Percentiles rank a stretch among this genome's conserved stretches.
These are phyloP conservation scores for Botrytis elliptica DNA, from an alignment of 2,329 filamentous ascomycete species.

Conservation along the genomic window DNA sequence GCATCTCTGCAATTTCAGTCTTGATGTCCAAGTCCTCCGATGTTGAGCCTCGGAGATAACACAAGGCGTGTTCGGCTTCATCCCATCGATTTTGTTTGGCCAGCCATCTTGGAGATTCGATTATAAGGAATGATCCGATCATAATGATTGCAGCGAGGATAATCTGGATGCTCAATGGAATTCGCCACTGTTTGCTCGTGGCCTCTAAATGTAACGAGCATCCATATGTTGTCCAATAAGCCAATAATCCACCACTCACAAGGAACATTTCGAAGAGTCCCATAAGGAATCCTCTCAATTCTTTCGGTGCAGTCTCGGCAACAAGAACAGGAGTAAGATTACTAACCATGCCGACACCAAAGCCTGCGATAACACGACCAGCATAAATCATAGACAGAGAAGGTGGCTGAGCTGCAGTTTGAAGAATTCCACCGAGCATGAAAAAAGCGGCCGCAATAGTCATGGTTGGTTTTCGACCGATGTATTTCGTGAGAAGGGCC, in stretches of 20 bases:
- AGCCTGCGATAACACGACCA: constrained; percentile 24
- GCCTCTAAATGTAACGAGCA: constrained; percentile 41
- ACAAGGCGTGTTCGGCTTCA: constrained; percentile 54
- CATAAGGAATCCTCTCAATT: constrained; percentile 46
- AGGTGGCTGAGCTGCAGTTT: constrained; percentile 26
- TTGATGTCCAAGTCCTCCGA: constrained; percentile 38
- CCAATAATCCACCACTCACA: constrained; percentile 44
- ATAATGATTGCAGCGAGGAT: constrained; percentile 61
- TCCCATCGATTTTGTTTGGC: constrained; percentile 62
- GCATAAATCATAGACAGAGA: constrained; percentile 25
- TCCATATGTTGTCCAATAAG: constrained; percentile 43
- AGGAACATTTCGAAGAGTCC: constrained; percentile 49
- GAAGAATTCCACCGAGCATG: constrained; percentile 32
- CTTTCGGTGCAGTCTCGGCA: constrained; percentile 57
- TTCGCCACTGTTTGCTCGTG: constrained; percentile 48
- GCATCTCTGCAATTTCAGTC: constrained; percentile 44
- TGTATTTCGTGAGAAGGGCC: constrained; percentile 47
- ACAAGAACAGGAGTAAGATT: constrained; percentile 42
- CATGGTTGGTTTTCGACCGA: constrained; percentile 48
- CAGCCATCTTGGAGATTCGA: constrained; percentile 61
- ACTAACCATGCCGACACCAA: constrained; percentile 44
- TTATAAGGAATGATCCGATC: constrained; percentile 42
- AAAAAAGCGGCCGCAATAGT: constrained; percentile 45
- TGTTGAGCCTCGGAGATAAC: constrained; percentile 50
- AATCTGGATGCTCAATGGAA: constrained; percentile 48